phyloP scores from a whole-genome alignment of 441 rosid species.

The Mallotus repandus region DNA sequence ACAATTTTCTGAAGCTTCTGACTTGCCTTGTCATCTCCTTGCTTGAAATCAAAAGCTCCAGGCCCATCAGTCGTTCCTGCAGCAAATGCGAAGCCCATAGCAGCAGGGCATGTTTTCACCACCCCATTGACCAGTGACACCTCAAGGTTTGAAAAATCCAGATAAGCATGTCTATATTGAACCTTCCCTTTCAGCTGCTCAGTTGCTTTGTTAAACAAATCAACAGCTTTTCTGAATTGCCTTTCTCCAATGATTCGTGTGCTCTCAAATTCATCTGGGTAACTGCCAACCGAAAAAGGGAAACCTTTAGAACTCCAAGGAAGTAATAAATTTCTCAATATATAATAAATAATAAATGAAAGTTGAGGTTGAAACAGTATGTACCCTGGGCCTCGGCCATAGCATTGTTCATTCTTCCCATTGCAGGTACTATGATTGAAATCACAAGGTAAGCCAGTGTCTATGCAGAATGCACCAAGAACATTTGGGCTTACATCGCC shows the following conservation, averaged over 20 bases:
- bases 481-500: conserved; percentile 97
- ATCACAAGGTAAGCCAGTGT: conserved; percentile 88
- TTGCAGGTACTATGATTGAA: conserved; percentile 94
- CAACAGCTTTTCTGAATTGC: conserved; percentile 69
- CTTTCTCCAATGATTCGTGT: conserved; percentile 85
- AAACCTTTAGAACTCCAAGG: background rate
- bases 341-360: background rate
- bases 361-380: conserved; percentile 7
- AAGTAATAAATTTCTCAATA: background rate
- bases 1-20: background rate
- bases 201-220: conserved; percentile 72
- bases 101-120: conserved; percentile 88
- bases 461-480: conserved; percentile 84
- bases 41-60: conserved; percentile 93
- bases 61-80: conserved; percentile 99
- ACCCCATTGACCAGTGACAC: conserved; percentile 57
- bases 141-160: conserved; percentile 86
- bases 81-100: conserved; percentile 93
- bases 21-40: conserved; percentile 85
- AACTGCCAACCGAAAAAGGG: conserved; percentile 35
- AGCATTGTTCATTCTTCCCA: conserved; percentile 84
- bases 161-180: conserved; percentile 64
- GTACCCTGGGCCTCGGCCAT: conserved; percentile 97
- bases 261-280: conserved; percentile 97
- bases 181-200: conserved; percentile 69